Conservation (phyloP, 2,329 filamentous ascomycete species). For the Colletotrichum tropicicola region DNA sequence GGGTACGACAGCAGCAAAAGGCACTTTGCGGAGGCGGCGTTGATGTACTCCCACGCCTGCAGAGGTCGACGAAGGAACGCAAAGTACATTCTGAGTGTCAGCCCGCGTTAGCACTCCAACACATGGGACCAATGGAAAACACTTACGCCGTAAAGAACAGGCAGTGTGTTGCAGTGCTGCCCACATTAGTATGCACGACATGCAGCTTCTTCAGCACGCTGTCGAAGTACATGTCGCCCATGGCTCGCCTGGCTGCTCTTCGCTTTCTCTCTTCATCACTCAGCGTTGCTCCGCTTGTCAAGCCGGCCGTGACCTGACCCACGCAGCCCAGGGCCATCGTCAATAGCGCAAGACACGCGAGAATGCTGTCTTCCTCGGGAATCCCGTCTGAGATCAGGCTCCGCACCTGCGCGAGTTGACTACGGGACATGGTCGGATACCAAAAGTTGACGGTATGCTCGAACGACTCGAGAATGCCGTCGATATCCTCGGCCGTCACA, state of each 20-base stretch:
- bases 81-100: constrained; percentile 59
- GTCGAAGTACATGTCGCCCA: constrained; percentile 55
- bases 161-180: constrained; percentile 56
- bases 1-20: constrained; percentile 57
- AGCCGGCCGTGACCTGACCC: constrained; percentile 46
- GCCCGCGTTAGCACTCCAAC: too few species aligned
- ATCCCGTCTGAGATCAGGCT: constrained; percentile 42
- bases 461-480: constrained; percentile 52
- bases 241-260: constrained; percentile 41
- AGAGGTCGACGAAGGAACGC: constrained; percentile 58
- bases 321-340: constrained; percentile 58
- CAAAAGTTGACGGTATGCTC: constrained; percentile 59
- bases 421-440: constrained; percentile 58
- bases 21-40: constrained; percentile 57
- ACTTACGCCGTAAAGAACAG: constrained; percentile 59
- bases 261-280: constrained; percentile 39
- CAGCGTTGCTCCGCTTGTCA: constrained; percentile 32
- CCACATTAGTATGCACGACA: constrained; percentile 55
- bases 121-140: too few species aligned
- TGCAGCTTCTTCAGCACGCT: constrained; percentile 55
- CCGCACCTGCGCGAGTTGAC: constrained; percentile 44
- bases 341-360: constrained; percentile 53
- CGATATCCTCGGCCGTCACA: constrained; percentile 50
- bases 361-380: constrained; percentile 45
- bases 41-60: constrained; percentile 62